phyloP scores from a whole-genome alignment of 2,329 filamentous ascomycete genomes.

The Arthrobotrys sinensis region DNA sequence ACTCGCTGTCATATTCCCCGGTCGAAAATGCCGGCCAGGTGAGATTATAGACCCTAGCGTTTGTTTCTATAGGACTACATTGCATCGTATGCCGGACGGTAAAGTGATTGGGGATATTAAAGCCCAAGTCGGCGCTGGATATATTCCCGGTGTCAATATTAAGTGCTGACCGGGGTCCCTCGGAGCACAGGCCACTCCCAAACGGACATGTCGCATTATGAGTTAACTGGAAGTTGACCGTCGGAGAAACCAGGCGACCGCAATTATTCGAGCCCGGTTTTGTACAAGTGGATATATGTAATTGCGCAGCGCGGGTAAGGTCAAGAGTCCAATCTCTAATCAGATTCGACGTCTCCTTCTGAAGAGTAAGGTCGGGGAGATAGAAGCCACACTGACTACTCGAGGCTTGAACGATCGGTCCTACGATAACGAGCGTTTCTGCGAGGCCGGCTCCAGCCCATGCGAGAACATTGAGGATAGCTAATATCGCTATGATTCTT shows the following conservation, averaged over 20 bases:
- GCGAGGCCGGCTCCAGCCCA: conserved; percentile 37
- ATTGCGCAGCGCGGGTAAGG: conserved; percentile 8
- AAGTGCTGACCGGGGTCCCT: not conserved
- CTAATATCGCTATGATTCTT: not conserved
- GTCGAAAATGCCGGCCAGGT: conserved; percentile 6
- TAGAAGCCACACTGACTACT: conserved; percentile 28
- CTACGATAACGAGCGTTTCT: conserved; percentile 20
- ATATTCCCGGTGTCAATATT: conserved; percentile 31
- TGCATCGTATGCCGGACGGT: conserved; percentile 21
- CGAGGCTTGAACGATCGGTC: conserved; percentile 24
- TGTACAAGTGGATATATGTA: conserved; percentile 21
- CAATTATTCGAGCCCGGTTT: not conserved
- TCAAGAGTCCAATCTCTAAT: conserved; percentile 23
- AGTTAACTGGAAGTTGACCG: conserved; percentile 7
- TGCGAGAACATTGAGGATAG: conserved; percentile 16
- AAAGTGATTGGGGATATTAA: conserved; percentile 34
- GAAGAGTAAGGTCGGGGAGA: not conserved
- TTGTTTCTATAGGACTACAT: conserved; percentile 19
- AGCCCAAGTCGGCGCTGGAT: conserved; percentile 28
- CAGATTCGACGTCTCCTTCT: not conserved
- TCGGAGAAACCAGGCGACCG: conserved; percentile 12
- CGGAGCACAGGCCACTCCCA: conserved; percentile 20
- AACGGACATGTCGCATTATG: conserved; percentile 42
- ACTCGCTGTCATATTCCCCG: conserved; percentile 18
- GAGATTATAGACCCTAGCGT: not conserved